Evolutionary conservation across 2,329 filamentous ascomycete species (phyloP).

Genomic region (Daldinia sp.): DNA sequence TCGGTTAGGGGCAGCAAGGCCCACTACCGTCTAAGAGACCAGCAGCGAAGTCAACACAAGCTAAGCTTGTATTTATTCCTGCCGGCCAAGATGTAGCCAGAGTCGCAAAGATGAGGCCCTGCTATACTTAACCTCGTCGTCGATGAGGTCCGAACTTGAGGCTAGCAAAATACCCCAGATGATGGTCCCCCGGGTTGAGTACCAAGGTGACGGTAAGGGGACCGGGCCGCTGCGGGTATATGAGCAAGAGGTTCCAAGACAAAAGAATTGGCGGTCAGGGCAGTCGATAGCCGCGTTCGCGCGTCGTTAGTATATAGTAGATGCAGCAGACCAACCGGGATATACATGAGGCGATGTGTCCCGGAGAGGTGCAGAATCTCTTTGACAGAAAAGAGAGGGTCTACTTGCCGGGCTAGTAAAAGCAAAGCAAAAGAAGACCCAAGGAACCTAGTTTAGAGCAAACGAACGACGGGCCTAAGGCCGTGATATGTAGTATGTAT

Average conservation of each 20-base stretch:
- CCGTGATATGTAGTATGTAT: conserved; percentile 27
- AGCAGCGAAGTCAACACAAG: conserved; percentile 3
- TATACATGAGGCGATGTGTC: conserved; percentile 34
- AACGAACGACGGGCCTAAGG: conserved; percentile 34
- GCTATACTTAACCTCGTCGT: conserved; percentile 10
- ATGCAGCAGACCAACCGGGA: conserved; percentile 30
- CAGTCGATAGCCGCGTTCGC: conserved; percentile 34
- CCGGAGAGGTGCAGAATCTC: conserved; percentile 30
- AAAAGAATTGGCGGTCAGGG: conserved; percentile 29
- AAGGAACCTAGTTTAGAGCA: conserved; percentile 12
- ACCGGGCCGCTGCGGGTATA: conserved; percentile 21
- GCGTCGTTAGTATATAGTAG: conserved; percentile 32
- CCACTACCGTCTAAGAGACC: conserved; percentile 23
- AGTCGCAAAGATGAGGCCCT: conserved; percentile 2
- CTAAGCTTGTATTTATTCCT: neutral
- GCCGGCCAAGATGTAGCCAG: neutral
- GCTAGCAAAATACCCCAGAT: conserved; percentile 6
- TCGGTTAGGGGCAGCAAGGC: conserved; percentile 37
- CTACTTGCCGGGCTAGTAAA: conserved; percentile 33
- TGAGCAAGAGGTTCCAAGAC: conserved; percentile 15
- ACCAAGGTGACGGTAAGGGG: conserved; percentile 13
- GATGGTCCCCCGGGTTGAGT: conserved; percentile 8
- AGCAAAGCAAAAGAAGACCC: conserved; percentile 29
- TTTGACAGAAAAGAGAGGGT: conserved; percentile 15
- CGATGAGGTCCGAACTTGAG: conserved; percentile 11